Conservation (phyloP, 2,329 filamentous ascomycete species). For the Pseudocercospora crystallina region DNA sequence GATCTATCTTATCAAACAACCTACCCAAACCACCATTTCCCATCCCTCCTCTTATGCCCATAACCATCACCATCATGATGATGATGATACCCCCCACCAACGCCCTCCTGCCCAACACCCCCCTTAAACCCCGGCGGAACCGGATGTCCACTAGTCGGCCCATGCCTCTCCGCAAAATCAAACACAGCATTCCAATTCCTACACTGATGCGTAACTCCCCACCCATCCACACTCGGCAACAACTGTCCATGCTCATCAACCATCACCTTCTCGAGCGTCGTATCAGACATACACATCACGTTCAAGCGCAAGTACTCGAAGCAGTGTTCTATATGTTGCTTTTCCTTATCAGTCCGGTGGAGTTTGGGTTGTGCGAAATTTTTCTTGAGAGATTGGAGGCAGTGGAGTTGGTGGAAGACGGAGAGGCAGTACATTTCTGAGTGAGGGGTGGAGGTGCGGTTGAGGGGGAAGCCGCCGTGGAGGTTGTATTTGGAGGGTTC, state of each 20-base stretch:
- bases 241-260: neutral
- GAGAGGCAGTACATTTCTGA: neutral
- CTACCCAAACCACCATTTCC: slow-evolving; percentile 1
- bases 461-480: neutral
- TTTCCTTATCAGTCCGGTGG: neutral
- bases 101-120: too few relatives aligned
- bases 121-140: too few relatives aligned
- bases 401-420: slow-evolving; percentile 4
- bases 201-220: slow-evolving; percentile 1
- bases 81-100: too few relatives aligned
- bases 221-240: neutral
- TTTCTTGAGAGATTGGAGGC: neutral
- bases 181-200: neutral
- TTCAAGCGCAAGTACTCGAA: neutral
- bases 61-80: neutral
- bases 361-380: neutral
- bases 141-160: too few relatives aligned
- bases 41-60: slow-evolving; percentile 3
- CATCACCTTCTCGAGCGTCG: slow-evolving; percentile 2
- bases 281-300: neutral
- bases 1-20: too few relatives aligned
- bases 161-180: neutral
- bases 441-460: neutral
- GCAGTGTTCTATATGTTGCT: neutral
- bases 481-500: neutral